Evolutionary conservation across 2,329 filamentous ascomycete species (phyloP).

Genomic region (Pezicula rhizophila): DNA sequence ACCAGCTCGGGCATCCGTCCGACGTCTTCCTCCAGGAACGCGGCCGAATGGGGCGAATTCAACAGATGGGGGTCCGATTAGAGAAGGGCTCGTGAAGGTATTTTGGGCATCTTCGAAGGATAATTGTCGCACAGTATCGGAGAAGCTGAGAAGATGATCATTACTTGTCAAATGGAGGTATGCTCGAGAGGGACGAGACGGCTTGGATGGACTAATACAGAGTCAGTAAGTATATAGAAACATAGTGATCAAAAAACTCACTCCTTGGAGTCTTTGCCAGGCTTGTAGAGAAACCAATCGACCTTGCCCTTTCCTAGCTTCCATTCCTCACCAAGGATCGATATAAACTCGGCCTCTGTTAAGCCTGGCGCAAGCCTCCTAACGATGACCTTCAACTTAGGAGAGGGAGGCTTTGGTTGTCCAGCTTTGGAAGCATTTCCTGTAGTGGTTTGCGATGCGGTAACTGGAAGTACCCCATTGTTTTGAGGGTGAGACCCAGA

Average conservation of each 20-base stretch:
- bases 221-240: constrained; percentile 1
- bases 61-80: constrained; percentile 72
- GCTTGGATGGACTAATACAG: constrained; percentile 65
- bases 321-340: constrained; percentile 73
- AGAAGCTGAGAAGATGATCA: constrained; percentile 60
- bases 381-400: constrained; percentile 75
- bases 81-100: constrained; percentile 62
- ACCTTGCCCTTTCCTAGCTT: constrained; percentile 72
- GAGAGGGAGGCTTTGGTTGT: constrained; percentile 38
- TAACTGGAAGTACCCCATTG: constrained; percentile 48
- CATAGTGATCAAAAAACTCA: constrained; percentile 36
- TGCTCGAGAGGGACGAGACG: constrained; percentile 71
- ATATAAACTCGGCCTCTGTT: constrained; percentile 70
- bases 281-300: constrained; percentile 72
- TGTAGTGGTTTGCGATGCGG: constrained; percentile 35
- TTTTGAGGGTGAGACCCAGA: constrained; percentile 28
- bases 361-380: constrained; percentile 81
- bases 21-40: constrained; percentile 66
- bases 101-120: constrained; percentile 79
- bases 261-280: constrained; percentile 79
- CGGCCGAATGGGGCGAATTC: constrained; percentile 83
- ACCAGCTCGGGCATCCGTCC: constrained; percentile 79
- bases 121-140: constrained; percentile 61
- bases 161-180: constrained; percentile 77
- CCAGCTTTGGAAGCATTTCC: constrained; percentile 33